These are phyloP conservation scores for Coemansia sp. DNA, from an alignment of 371 early-diverging fungal species.

Conservation along the genomic window DNA sequence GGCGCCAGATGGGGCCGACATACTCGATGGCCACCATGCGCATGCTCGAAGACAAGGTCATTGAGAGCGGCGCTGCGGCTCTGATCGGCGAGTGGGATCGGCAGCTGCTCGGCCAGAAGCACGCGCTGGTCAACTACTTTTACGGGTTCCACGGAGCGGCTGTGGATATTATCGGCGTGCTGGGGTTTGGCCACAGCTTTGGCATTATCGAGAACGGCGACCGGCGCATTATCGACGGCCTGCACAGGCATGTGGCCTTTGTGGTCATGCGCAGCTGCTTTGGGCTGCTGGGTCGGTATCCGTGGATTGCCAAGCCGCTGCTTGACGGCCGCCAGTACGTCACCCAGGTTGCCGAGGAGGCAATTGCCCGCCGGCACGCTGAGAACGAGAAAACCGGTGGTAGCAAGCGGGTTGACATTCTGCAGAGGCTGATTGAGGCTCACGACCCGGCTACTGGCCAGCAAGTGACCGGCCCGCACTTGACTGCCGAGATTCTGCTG, in stretches of 20 bases:
- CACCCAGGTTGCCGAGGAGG: neutral
- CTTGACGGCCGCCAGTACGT: conserved; percentile 7
- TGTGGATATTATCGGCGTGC: conserved; percentile 43
- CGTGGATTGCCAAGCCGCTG: conserved; percentile 5
- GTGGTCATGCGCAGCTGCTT: conserved; percentile 7
- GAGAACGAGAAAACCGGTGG: neutral
- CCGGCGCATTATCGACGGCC: conserved; percentile 9
- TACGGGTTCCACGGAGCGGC: conserved; percentile 30
- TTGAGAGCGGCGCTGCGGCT: conserved; percentile 25
- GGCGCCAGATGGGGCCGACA: conserved; percentile 44
- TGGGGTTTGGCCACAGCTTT: conserved; percentile 46
- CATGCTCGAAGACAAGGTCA: conserved; percentile 26
- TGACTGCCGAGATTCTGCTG: conserved; percentile 29
- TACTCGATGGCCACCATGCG: conserved; percentile 28
- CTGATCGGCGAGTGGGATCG: conserved; percentile 30
- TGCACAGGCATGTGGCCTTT: conserved; percentile 11
- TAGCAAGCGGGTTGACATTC: conserved; percentile 6
- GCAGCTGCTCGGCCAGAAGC: neutral
- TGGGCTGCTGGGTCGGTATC: conserved; percentile 6
- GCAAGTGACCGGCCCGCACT: conserved; percentile 6
- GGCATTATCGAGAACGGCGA: conserved; percentile 5
- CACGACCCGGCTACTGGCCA: conserved; percentile 24
- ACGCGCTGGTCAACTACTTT: conserved; percentile 30
- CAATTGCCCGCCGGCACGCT: neutral
- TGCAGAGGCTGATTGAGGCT: conserved; percentile 38